Evolutionary conservation across 169 alveolate genomes (phyloP).

Genomic region (Cryptosporidium meleagridis): DNA sequence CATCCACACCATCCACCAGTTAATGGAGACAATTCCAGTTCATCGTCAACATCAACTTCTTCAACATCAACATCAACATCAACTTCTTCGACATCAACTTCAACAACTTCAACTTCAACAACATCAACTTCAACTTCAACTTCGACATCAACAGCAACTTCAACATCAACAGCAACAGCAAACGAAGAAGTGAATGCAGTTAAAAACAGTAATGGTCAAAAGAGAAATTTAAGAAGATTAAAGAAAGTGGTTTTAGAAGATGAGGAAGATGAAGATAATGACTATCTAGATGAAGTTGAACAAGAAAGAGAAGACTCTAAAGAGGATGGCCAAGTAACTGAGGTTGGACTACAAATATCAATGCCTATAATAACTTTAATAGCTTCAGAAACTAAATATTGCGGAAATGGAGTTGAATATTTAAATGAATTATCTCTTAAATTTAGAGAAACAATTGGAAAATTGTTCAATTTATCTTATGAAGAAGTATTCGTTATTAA

Average conservation of each 20-base stretch:
- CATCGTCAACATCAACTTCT: neutral
- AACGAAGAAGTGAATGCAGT: neutral
- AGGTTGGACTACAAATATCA: neutral
- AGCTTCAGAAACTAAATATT: conserved; percentile 8
- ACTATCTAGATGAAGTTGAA: neutral
- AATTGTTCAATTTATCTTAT: neutral
- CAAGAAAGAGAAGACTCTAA: neutral
- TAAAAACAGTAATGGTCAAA: neutral
- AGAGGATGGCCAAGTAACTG: neutral
- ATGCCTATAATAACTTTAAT: conserved; percentile 1
- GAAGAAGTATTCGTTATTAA: conserved; percentile 4
- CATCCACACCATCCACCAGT: conserved; percentile 2
- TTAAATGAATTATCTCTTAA: neutral
- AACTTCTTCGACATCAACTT: neutral
- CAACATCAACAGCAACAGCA: neutral
- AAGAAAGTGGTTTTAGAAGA: neutral
- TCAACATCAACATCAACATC: neutral
- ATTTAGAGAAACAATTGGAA: conserved; percentile 5
- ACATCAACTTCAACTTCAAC: conserved; percentile 1
- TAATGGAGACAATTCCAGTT: neutral
- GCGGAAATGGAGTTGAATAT: neutral
- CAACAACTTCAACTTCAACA: neutral
- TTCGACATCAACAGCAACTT: neutral
- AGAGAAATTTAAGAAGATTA: conserved; percentile 27
- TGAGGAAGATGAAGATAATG: neutral